A percentile compares a stretch with the other conserved stretches of the same genome.
Evolutionary conservation across 768 basidiomycete genomes (phyloP).

Genomic region (Mycena rebaudengoi): DNA sequence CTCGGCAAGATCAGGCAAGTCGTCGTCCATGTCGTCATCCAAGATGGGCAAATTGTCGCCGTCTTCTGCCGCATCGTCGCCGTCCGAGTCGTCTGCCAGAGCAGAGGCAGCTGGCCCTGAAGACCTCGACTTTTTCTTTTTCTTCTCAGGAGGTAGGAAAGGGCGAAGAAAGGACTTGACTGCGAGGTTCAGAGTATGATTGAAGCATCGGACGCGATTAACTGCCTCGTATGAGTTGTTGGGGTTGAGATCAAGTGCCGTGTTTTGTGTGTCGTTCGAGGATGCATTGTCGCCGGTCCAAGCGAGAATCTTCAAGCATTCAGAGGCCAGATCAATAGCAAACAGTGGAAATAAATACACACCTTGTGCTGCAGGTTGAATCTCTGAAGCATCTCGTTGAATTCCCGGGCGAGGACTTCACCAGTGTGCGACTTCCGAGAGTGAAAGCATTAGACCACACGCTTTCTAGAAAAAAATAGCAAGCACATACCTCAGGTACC

Average conservation of each 20-base stretch:
- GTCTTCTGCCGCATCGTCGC: too few species aligned
- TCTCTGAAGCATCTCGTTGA: conserved; percentile 25
- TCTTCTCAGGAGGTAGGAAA: not conserved
- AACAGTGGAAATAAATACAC: not conserved
- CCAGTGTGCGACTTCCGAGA: conserved; percentile 34
- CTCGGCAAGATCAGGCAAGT: not conserved
- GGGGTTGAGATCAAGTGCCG: conserved; percentile 5
- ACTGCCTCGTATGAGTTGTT: conserved; percentile 14
- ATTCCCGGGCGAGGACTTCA: conserved; percentile 25
- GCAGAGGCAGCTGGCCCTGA: too few species aligned
- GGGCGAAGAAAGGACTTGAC: not conserved
- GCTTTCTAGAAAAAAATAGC: not conserved
- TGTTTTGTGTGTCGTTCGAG: conserved; percentile 33
- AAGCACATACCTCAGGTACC: conserved; percentile 31
- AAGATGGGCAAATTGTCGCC: not conserved
- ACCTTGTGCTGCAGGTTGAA: conserved; percentile 35
- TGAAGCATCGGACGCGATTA: conserved; percentile 6
- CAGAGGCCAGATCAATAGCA: not conserved
- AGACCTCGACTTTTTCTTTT: conserved; percentile 3
- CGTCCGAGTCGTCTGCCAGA: too few species aligned
- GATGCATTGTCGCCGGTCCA: conserved; percentile 38
- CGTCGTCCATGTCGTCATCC: not conserved
- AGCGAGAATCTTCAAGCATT: conserved; percentile 28
- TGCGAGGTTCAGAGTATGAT: conserved; percentile 37
- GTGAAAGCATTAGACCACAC: not conserved